Base-by-base conservation (phyloP, 1,139 yeast genomes). In the Saccharomycopsis crataegensis region DNA sequence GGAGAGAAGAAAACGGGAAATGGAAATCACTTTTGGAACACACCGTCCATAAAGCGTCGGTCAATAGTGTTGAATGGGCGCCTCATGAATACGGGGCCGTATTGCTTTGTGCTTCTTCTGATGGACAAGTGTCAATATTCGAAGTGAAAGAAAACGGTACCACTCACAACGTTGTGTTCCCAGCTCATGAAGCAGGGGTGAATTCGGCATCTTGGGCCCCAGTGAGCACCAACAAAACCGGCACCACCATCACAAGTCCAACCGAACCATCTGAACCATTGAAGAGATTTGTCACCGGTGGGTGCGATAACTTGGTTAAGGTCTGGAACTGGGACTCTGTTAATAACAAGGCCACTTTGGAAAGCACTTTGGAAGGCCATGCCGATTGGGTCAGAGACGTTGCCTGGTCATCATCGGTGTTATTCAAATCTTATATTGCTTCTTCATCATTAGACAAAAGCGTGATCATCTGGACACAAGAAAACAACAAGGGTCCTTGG, bases 371-470 rank as follows among this genome's bases (percentile, higher is more conserved):
- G 56, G 85, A 83, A 61, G 99, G 97, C 45, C 99, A 94, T 68
- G 76, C 88, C 22, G 99, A 93, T 70, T 94, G 99, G 99, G 97
- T 93, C 41, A 82, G 99, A 67, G 99, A 93, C 68, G 97, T 93
- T 57, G 91, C 96, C 7, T 93, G 99, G 99, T 89, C 96, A 16
- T 96, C 98, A 49, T 84, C 96, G 1, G 83, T 88, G 47, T 76
- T 93, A 58, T 79, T 89, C 49, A 86, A 89, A 62, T 82, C 95
- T 17, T 93, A 90, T 68, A 86, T 93, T 64, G 99, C 99, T n/a
- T 85, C 96, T 48, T 98, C 97, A 14, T 91, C 98, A 17, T 99
- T 94, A 72, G 99, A 94, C 69, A 84, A 90, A 67, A 86, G 95
- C 1, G 98, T 94, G 55, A 77, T 90, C 59, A 87, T 93, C 67